These are phyloP conservation scores for Zygosaccharomyces bisporus DNA, from an alignment of 805 yeast genomes.

Conservation along the genomic window DNA sequence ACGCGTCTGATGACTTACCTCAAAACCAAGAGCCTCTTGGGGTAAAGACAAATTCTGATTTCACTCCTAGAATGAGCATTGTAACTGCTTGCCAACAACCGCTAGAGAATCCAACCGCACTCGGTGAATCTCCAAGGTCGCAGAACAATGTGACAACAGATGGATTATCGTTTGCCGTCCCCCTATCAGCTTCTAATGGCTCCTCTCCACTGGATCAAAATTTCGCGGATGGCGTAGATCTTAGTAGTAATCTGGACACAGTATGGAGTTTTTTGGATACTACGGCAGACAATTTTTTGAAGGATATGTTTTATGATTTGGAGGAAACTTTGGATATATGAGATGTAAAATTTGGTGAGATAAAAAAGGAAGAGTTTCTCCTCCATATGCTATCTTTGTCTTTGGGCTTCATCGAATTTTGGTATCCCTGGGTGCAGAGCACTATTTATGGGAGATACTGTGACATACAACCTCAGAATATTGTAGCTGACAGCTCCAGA, in stretches of 20 bases:
- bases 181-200: conserved; percentile 1
- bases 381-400: too few species aligned
- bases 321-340: conserved; percentile 19
- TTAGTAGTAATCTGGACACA: not conserved
- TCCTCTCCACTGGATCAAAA: conserved; percentile 6
- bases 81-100: not conserved
- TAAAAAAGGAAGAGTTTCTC: too few species aligned
- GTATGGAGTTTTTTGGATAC: conserved; percentile 35
- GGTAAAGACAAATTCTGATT: not conserved
- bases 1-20: conserved; percentile 1
- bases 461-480: too few species aligned
- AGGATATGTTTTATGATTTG: conserved; percentile 33
- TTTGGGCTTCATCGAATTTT: too few species aligned
- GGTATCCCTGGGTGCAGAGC: too few species aligned
- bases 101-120: not conserved
- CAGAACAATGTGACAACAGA: conserved; percentile 1
- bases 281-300: conserved; percentile 32
- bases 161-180: conserved; percentile 13
- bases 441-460: too few species aligned
- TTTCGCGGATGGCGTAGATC: not conserved
- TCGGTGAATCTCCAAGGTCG: not conserved
- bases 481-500: too few species aligned
- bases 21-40: conserved; percentile 2
- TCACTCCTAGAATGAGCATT: conserved; percentile 1
- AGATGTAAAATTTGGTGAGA: not conserved